Evolutionary conservation across 2,329 filamentous ascomycete species (phyloP).

Genomic region (Passalora sequoiae): DNA sequence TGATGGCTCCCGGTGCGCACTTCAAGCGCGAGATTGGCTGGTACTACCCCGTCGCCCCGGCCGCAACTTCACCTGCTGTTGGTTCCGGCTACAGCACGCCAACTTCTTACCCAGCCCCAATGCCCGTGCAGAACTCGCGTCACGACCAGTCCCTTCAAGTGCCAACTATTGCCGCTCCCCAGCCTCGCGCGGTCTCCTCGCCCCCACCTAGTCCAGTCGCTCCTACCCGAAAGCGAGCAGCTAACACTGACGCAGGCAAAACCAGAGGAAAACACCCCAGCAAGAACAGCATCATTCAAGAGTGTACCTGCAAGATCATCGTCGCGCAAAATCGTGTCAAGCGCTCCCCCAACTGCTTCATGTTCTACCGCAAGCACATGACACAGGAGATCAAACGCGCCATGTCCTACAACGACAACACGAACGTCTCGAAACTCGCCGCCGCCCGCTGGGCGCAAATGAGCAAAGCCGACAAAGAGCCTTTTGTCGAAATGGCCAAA

Average conservation of each 20-base stretch:
- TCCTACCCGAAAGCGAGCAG: too few species aligned
- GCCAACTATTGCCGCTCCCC: too few species aligned
- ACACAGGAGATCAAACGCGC: neutral
- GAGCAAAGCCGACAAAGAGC: neutral
- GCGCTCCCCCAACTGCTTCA: constrained; percentile 5
- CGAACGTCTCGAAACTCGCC: constrained; percentile 6
- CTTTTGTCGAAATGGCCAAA: constrained; percentile 1
- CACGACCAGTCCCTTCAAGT: too few species aligned
- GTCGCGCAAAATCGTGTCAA: neutral
- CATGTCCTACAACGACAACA: neutral
- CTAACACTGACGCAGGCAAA: too few species aligned
- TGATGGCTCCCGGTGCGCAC: neutral
- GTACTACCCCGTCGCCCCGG: neutral
- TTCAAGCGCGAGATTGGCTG: constrained; percentile 2
- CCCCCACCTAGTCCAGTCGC: neutral
- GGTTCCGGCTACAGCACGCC: constrained; percentile 1
- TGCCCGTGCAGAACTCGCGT: too few species aligned
- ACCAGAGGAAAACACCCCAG: neutral
- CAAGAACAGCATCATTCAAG: constrained; percentile 6
- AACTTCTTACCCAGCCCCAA: neutral
- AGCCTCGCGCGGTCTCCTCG: too few species aligned
- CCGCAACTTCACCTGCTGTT: neutral
- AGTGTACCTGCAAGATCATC: neutral
- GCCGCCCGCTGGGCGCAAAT: constrained; percentile 3
- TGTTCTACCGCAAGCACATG: constrained; percentile 2